Evolutionary conservation across 805 yeast genomes (phyloP), one percentile per base, ranked within the genome.

Genomic region (Monosporozyma aerobia): DNA sequence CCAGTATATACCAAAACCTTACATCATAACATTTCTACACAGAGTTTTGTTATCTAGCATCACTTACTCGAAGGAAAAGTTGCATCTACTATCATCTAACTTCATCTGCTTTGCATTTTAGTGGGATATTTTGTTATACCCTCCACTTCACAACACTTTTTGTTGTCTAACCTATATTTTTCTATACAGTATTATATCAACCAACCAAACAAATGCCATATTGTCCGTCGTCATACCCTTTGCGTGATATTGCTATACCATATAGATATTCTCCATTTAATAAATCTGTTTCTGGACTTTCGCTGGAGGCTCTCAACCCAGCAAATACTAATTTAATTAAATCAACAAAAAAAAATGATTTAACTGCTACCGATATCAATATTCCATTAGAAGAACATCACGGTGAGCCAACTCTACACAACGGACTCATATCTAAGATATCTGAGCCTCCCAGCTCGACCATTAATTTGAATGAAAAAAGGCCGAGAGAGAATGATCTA

Each of bases 221-320:
- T 30, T 30, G 46, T 14, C 56, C 57, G 30, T 49, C 59, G 43
- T 57, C 59, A 47, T 62, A 57, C 54, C 69, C 69, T 11, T 50
- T 64, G 25, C 55, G 55, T 44, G 62, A 58, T 43, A 61, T 63
- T 29, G 57, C 63, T n/a, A 59, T 58, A 11, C 69, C 69, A 5
- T 64, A 51, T 49, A 55, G 52, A 22, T 53, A 29, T 44, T 51
- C 32, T 19, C 53, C 22, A 19, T 37, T 41, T n/a, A 35, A 39
- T 27, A 35, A 27, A 14, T 9, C 25, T n/a, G 40, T 32, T 2
- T 16, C 40, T 27, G 29, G 23, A 7, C 30, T 19, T 32, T 45
- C 35, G n/a, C 7, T 32, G 16, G 35, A 30, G 32, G 35, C 8
- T 9, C 35, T 10, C 19, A 10, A 32, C 8, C 19, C n/a, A 22